Evolutionary conservation across 768 basidiomycete species (phyloP).

Genomic region (Tulasnella sp.): DNA sequence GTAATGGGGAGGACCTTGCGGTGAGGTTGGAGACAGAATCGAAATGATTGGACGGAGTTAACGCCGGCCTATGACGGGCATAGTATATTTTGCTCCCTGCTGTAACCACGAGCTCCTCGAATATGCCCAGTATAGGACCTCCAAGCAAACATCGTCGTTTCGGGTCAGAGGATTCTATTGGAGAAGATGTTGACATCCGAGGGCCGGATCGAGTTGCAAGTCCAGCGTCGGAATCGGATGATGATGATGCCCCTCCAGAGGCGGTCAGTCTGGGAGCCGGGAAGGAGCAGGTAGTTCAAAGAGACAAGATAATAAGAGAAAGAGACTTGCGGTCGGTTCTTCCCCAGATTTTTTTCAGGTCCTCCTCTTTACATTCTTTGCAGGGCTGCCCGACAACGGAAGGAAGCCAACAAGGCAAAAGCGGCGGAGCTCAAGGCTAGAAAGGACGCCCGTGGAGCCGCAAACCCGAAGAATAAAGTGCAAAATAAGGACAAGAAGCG

Average conservation of each 20-base stretch:
- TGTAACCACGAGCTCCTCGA: neutral
- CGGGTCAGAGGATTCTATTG: neutral
- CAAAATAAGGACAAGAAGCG: neutral
- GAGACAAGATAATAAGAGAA: neutral
- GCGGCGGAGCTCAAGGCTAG: constrained; percentile 13
- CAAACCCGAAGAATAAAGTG: neutral
- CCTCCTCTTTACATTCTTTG: neutral
- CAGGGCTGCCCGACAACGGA: constrained; percentile 4
- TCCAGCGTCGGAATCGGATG: constrained; percentile 2
- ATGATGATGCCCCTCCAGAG: constrained; percentile 16
- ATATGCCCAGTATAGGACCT: neutral
- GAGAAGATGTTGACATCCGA: neutral
- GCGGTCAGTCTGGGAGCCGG: constrained; percentile 11
- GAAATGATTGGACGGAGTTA: constrained; percentile 11
- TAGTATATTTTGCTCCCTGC: neutral
- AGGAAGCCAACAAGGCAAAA: constrained; percentile 1
- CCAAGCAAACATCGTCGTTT: constrained; percentile 3
- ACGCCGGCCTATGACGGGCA: neutral
- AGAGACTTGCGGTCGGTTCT: neutral
- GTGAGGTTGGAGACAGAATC: constrained; percentile 1
- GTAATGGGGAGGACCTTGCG: neutral
- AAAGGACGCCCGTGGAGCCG: neutral
- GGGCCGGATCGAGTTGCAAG: neutral
- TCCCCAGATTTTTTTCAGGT: neutral
- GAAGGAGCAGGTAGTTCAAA: neutral